Conservation (phyloP, 108 stramenopile genomes). For the Conticribra guillardii region DNA sequence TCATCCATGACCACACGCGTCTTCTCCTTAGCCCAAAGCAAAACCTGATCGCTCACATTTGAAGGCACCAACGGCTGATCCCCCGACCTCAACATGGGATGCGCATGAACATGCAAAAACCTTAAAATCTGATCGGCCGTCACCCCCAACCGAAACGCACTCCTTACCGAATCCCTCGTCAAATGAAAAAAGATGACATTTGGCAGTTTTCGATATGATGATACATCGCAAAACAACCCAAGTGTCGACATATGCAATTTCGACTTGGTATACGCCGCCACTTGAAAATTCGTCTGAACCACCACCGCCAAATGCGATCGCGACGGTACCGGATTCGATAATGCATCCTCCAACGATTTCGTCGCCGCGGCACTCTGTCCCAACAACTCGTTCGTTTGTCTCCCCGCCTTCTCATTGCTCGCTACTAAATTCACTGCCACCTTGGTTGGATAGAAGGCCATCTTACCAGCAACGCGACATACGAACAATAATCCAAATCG, state of each 20-base stretch:
- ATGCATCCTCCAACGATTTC: constrained; percentile 67
- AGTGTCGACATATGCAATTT: constrained; percentile 86
- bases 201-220: constrained; percentile 76
- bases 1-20: constrained; percentile 75
- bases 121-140: constrained; percentile 83
- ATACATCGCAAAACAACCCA: constrained; percentile 85
- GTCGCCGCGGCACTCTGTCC: constrained; percentile 50
- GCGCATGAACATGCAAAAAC: constrained; percentile 89
- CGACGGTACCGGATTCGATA: constrained; percentile 70
- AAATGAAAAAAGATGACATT: constrained; percentile 85
- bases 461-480: constrained; percentile 63
- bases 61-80: constrained; percentile 65
- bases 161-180: constrained; percentile 83
- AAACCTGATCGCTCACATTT: constrained; percentile 91
- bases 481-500: constrained; percentile 79
- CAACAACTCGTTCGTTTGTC: constrained; percentile 6
- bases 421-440: constrained; percentile 78
- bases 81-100: constrained; percentile 74
- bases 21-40: constrained; percentile 86
- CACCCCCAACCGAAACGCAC: constrained; percentile 80
- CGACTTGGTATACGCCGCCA: constrained; percentile 87
- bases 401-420: constrained; percentile 38
- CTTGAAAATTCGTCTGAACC: constrained; percentile 92
- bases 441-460: constrained; percentile 79
- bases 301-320: constrained; percentile 83